These are phyloP conservation scores for Tolypocladium nubicola DNA, from an alignment of 2,329 filamentous ascomycete genomes.

Conservation along the genomic window DNA sequence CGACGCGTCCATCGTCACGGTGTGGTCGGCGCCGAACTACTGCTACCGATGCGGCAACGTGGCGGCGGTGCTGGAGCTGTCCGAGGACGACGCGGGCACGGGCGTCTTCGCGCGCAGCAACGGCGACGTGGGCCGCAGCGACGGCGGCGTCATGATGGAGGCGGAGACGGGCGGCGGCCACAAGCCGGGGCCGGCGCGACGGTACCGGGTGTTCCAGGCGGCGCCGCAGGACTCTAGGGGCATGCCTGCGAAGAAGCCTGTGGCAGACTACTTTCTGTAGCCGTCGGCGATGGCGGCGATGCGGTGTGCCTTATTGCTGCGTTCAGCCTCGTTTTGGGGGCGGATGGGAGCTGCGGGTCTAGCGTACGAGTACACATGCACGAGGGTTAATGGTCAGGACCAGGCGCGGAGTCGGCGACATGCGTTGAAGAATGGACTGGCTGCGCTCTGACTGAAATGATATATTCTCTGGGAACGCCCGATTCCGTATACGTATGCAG, in stretches of 20 bases:
- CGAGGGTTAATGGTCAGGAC: not conserved
- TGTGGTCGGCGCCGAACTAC: constrained; percentile 98
- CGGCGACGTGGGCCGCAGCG: constrained; percentile 55
- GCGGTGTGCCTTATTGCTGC: not conserved
- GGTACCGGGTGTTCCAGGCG: constrained; percentile 93
- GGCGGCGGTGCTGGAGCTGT: constrained; percentile 85
- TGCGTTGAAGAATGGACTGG: not conserved
- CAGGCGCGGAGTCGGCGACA: not conserved
- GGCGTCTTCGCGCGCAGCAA: constrained; percentile 60
- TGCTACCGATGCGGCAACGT: constrained; percentile 96
- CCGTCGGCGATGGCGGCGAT: not conserved
- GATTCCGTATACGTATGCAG: too few relatives aligned
- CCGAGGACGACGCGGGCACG: constrained; percentile 71
- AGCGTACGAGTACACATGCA: not conserved
- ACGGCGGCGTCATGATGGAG: constrained; percentile 41
- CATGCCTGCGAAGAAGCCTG: constrained; percentile 98
- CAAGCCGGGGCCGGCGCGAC: constrained; percentile 64
- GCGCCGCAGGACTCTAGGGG: constrained; percentile 91
- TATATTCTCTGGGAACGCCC: not conserved
- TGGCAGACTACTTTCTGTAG: constrained; percentile 89
- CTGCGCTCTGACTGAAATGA: not conserved
- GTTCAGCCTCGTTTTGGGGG: not conserved
- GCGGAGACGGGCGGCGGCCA: constrained; percentile 29
- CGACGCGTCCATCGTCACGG: constrained; percentile 86
- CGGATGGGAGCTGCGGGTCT: not conserved